Base-by-base conservation (phyloP, 2,329 filamentous ascomycete genomes). In the Aspergillus arachidicola region DNA sequence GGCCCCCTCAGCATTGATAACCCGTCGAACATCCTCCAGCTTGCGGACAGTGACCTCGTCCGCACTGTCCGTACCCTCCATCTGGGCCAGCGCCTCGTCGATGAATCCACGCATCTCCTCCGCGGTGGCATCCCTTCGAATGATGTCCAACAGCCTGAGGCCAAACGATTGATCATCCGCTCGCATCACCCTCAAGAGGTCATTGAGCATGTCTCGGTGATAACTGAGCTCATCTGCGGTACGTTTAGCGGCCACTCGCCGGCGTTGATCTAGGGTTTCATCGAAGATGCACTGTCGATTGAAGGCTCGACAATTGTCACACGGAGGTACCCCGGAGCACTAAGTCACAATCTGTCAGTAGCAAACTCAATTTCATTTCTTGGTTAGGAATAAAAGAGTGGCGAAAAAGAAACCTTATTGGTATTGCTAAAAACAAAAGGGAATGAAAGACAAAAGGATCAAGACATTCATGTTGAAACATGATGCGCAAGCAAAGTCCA, bases 241-340 rank as follows among this genome's bases (percentile, higher is more conserved):
- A 10, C 77, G 71, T 62, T 80, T 81, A 11, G 75, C 76, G 0
- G 75, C 76, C 21, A 79, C 76, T 21, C 78, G 75, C 4, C 78
- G 76, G 12, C 79, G 74, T 10, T 86, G 86, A 60, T 89, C 84
- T 38, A 85, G 82, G 1, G 85, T 85, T 72, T 87, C 84, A 71
- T 90, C 88, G 71, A 89, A 84, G 32, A 89, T 81, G 4, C 79
- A 81, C 41, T 72, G 69, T 34, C 74, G 67, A 26, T 73, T 71
- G 57, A 75, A 77, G 34, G 74, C 63, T 38, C 72, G 69, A 65
- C 79, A 81, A 56, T 78, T 78, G 28, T 77, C 70, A 58, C 79
- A 81, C 1, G 78, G 78, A 10, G 73, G 63, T 9, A 68, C 67
- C 14, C 78, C 77, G 19, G 78, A 78, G 64, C 78, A 80, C 76